Evolutionary conservation across 148 eudicot species (phyloP).

Genomic region (Salicornia ramosissima): DNA sequence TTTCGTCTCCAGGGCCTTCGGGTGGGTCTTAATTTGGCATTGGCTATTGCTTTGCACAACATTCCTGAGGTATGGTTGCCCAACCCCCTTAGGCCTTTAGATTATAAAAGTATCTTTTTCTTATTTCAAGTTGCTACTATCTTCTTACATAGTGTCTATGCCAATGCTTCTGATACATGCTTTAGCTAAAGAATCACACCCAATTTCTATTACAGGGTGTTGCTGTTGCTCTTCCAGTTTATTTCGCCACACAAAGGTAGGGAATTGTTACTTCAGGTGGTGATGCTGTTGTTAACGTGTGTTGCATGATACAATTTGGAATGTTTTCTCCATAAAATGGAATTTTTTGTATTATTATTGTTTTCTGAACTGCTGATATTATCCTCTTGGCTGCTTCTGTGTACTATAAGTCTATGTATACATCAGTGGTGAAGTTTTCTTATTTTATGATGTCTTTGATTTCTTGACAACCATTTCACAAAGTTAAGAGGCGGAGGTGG

Average conservation of each 20-base stretch:
- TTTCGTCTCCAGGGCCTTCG: slow-evolving; percentile 69
- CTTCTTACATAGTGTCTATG: background rate
- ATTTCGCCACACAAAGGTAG: slow-evolving; percentile 94
- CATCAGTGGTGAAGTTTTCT: background rate
- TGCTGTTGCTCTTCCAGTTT: slow-evolving; percentile 99
- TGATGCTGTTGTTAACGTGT: slow-evolving; percentile 2
- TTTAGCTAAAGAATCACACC: slow-evolving; percentile 11
- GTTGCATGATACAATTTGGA: background rate
- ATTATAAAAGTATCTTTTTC: background rate
- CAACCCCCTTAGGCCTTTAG: background rate
- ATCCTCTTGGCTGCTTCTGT: background rate
- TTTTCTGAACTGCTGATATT: background rate
- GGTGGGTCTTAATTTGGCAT: slow-evolving; percentile 90
- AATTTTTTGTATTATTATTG: background rate
- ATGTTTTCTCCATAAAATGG: background rate
- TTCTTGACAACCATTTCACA: background rate
- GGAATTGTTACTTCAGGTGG: background rate
- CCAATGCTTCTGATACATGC: background rate
- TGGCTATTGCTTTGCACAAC: slow-evolving; percentile 95
- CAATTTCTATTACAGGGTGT: slow-evolving; percentile 59
- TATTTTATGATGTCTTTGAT: background rate
- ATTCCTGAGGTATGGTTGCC: slow-evolving; percentile 76
- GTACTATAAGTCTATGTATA: background rate
- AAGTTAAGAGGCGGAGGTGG: background rate
- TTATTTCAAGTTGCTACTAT: background rate